Evolutionary conservation across 768 basidiomycete species (phyloP), one percentile per base, ranked within the genome.

Genomic region (Serpula lacrymans): DNA sequence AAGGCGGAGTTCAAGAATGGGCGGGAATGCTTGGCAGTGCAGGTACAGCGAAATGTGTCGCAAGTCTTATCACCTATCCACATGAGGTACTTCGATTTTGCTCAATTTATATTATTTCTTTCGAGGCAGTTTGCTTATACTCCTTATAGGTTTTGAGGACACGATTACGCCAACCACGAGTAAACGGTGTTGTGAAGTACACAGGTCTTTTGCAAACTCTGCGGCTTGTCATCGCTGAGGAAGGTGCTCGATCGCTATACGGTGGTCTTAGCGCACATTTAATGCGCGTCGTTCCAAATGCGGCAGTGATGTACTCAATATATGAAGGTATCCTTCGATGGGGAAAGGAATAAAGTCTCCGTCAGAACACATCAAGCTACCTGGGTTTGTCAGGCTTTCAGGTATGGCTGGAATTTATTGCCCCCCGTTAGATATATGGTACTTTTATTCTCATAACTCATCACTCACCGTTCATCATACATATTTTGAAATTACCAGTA

Each of bases 281-380:
- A 42, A 85, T 99, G 78, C 84, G 96, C 36, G 93, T 97, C 42
- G 89, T 99, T 3, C 95, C 95, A 6, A 99, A 99, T 52, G 95
- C 95, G 0, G 88, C 86, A 1, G 89, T 94, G 49, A 97, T 98
- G 95, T 99, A 85, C 67, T 82, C 82, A 46, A 92, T 96, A 56
- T 97, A 97, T 55, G 94, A 98, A 61, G 80, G 84, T 18, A 70
- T 83, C 22, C 67, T 94, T 22, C 71, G 81, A 28, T 88, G 80
- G 81, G 68, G 54, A 48, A 37, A 46, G 13, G 14, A 36, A 17
- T 21, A 21, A 8, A 33, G 36, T 28, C 38, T n/a, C n/a, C n/a
- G n/a, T n/a, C n/a, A n/a, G n/a, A 43, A 26, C 26, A 22, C 30
- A 17, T 6, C n/a, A 21, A n/a, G n/a, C n/a, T n/a, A n/a, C n/a